Evolutionary conservation across 2,329 filamentous ascomycete genomes (phyloP).

Genomic region (Trichoderma atroviride): DNA sequence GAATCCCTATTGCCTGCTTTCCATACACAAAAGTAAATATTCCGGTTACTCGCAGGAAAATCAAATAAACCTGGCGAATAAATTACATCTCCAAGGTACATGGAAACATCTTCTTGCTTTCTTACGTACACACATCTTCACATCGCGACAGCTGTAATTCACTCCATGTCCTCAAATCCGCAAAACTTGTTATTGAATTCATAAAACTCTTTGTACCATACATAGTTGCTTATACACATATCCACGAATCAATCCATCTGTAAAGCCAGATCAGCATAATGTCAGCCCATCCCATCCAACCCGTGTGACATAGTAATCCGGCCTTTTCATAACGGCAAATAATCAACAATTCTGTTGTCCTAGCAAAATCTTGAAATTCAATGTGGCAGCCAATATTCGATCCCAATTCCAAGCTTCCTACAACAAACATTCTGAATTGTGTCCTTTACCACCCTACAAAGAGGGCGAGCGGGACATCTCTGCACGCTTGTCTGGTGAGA

Average conservation of each 20-base stretch:
- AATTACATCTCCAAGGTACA: neutral
- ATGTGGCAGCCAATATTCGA: neutral
- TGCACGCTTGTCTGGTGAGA: neutral
- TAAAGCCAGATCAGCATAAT: neutral
- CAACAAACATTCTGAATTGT: neutral
- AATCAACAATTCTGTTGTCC: neutral
- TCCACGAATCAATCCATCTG: neutral
- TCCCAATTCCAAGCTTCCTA: neutral
- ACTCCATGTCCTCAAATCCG: neutral
- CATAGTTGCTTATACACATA: slow-evolving; percentile 9
- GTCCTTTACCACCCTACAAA: neutral
- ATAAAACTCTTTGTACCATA: neutral
- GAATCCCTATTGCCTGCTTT: neutral
- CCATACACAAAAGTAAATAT: neutral
- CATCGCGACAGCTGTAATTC: too few relatives aligned
- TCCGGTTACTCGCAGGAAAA: neutral
- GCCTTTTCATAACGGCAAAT: neutral
- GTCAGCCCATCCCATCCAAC: slow-evolving; percentile 17
- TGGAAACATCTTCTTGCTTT: neutral
- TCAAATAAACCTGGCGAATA: neutral
- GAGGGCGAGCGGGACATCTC: neutral
- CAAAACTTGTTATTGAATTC: neutral
- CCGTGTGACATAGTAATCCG: slow-evolving; percentile 4
- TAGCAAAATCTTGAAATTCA: neutral
- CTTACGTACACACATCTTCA: neutral